Percentiles rank a stretch among this genome's conserved stretches.
Conservation (phyloP, 129 eudicot species). For the Helianthus tuberosus region DNA sequence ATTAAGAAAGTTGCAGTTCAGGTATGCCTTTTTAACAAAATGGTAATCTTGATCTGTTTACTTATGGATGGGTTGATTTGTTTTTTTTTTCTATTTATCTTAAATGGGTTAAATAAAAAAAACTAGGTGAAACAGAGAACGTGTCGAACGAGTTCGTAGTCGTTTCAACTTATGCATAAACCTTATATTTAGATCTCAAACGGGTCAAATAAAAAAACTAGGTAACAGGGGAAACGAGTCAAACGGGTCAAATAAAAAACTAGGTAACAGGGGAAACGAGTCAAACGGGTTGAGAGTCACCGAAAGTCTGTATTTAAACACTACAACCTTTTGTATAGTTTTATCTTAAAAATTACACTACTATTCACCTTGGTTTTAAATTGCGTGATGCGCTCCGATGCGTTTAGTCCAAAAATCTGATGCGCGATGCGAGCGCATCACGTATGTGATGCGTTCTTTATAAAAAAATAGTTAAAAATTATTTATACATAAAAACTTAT, state of each 20-base stretch:
- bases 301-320: not conserved
- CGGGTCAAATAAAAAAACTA: not conserved
- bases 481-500: too few relatives aligned
- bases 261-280: not conserved
- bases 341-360: not conserved
- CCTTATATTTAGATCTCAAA: not conserved
- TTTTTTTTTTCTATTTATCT: not conserved
- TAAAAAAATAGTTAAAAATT: too few relatives aligned
- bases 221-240: not conserved
- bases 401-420: too few relatives aligned
- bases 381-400: too few relatives aligned
- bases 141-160: not conserved
- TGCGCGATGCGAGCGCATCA: too few relatives aligned
- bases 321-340: not conserved
- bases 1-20: slow-evolving; percentile 77
- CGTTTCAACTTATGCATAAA: too few relatives aligned
- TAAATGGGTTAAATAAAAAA: not conserved
- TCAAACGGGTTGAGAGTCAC: not conserved
- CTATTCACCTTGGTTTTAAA: too few relatives aligned
- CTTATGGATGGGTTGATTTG: not conserved
- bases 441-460: too few relatives aligned
- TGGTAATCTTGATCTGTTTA: not conserved
- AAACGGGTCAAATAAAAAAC: not conserved
- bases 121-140: not conserved
- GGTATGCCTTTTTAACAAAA: slow-evolving; percentile 38